Percentiles rank a stretch among this genome's conserved stretches.
Conservation (phyloP, 2,329 filamentous ascomycete species). For the Thelonectria olida region DNA sequence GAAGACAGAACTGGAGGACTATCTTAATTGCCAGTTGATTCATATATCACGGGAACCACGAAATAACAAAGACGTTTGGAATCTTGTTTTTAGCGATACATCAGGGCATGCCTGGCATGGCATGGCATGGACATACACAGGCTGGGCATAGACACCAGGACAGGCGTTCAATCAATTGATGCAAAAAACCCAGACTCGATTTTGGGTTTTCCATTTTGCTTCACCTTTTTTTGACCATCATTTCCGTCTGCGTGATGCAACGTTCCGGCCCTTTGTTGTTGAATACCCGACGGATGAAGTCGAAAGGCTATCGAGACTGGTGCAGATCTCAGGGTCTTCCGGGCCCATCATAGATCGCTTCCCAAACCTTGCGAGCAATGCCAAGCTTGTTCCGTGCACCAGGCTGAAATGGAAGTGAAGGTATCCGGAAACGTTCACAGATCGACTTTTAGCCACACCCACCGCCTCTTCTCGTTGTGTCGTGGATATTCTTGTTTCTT, state of each 20-base stretch:
- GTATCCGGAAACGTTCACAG: neutral
- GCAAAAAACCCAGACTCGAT: neutral
- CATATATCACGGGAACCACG: constrained; percentile 10
- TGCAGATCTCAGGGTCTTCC: neutral
- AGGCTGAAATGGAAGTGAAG: neutral
- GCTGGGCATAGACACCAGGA: constrained; percentile 19
- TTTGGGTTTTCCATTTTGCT: neutral
- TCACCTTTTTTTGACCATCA: neutral
- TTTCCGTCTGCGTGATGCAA: neutral
- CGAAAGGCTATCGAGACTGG: neutral
- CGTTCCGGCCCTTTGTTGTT: neutral
- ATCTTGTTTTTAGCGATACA: constrained; percentile 1
- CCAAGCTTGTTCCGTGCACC: neutral
- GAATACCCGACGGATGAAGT: neutral
- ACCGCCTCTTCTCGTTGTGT: neutral
- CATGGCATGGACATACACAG: constrained; percentile 11
- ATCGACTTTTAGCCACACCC: neutral
- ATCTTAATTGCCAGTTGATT: constrained; percentile 5
- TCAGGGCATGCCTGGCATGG: neutral
- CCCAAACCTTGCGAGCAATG: neutral
- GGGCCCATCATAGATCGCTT: too few species aligned
- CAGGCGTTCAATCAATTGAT: constrained; percentile 19
- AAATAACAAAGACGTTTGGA: constrained; percentile 8
- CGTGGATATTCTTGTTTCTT: too few species aligned
- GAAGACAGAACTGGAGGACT: neutral